Evolutionary conservation across 768 basidiomycete species (phyloP).

Genomic region (Pholiota microspora): DNA sequence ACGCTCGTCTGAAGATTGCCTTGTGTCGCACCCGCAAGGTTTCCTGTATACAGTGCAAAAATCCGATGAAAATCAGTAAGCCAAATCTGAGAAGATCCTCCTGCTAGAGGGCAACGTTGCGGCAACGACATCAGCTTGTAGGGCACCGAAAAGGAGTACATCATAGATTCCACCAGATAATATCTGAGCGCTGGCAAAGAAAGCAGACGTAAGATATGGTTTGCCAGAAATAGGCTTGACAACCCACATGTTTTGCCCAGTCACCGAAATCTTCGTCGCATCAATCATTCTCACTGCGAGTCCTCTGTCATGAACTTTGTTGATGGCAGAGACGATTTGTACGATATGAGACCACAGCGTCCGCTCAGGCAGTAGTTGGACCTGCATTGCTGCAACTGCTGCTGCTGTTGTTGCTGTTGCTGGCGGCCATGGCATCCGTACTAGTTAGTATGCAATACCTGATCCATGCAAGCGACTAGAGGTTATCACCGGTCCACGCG

Average conservation of each 20-base stretch:
- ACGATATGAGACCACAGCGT: constrained; percentile 91
- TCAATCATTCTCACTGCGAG: constrained; percentile 83
- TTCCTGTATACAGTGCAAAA: constrained; percentile 75
- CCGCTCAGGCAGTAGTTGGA: constrained; percentile 62
- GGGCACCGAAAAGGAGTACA: constrained; percentile 74
- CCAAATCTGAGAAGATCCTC: constrained; percentile 91
- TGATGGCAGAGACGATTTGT: constrained; percentile 87
- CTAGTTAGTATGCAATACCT: too few species aligned
- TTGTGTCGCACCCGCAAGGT: constrained; percentile 52
- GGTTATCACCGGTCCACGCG: constrained; percentile 84
- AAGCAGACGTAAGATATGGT: too few species aligned
- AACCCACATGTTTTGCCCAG: constrained; percentile 80
- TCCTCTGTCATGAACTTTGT: constrained; percentile 78
- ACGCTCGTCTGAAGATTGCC: constrained; percentile 70
- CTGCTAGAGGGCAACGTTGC: constrained; percentile 71
- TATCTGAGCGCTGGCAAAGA: constrained; percentile 63
- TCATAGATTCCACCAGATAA: constrained; percentile 87
- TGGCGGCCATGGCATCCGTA: constrained; percentile 21
- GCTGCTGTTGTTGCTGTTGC: constrained; percentile 14
- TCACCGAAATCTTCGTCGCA: constrained; percentile 81
- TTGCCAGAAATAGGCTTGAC: not conserved
- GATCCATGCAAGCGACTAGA: constrained; percentile 97
- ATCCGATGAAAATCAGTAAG: too few species aligned
- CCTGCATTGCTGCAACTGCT: constrained; percentile 18
- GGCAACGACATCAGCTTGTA: constrained; percentile 50